Evolutionary conservation across 1,284 basidiomycete species (phyloP), one percentile per base, ranked within the genome.

Genomic region (Amylostereum chailletii): DNA sequence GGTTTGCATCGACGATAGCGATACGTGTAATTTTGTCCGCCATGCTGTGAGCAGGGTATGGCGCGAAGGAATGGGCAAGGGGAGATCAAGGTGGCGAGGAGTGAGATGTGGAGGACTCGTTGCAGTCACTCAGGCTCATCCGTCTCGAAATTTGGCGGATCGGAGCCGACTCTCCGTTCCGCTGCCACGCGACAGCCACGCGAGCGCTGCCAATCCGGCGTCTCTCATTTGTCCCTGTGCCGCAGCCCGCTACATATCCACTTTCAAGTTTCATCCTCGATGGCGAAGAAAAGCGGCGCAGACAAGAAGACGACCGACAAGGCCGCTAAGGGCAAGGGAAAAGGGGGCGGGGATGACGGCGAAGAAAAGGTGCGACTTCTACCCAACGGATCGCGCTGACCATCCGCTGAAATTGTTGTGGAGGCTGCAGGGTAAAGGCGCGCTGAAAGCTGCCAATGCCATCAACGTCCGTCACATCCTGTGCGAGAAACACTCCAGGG

Each of bases 21-120:
- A 96, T 92, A 77, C 94, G 86, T 46, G 93, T 96, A 59, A 95
- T 92, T 70, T 93, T 94, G 74, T 94, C 92, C 26, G 83, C 72
- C 86, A 87, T 87, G 41, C 38, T 42, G 42, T 48, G 43, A 38
- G 51, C 42, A 29, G 42, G 41, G 43, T n/a, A 42, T 26, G 36
- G 41, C 34, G 39, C 38, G 10, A 40, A 34, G 26, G 26, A 26
- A n/a, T 37, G 41, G 10, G 45, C 3, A 31, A 33, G 31, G 30
- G 46, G 7, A 33, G 31, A 4, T 27, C 31, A 26, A 27, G 39
- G 31, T 31, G 33, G 6, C 7, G 29, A 4, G 0, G 33, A 11
- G 10, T 30, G 1, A 19, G 19, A 19, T 19, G 19, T 19, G 19
- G 19, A 19, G 19, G 19, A 19, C 19, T 19, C 19, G 19, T 19